These are phyloP conservation scores for Pisolithus tinctorius DNA, from an alignment of 768 basidiomycete species.

Conservation along the genomic window DNA sequence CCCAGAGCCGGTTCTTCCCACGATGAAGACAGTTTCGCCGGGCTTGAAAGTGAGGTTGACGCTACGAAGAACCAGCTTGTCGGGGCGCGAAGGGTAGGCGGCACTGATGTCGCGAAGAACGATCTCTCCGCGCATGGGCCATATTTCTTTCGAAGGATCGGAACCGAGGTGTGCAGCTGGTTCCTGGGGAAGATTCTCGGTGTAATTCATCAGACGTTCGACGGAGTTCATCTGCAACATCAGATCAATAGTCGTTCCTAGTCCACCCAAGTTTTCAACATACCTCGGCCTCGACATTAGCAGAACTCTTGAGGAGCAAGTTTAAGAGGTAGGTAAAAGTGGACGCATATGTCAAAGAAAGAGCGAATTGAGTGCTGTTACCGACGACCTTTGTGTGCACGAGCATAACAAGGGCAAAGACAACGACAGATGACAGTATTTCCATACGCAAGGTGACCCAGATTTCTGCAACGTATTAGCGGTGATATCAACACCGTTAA, in stretches of 20 bases:
- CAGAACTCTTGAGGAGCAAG: conserved; percentile 20
- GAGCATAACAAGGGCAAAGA: conserved; percentile 20
- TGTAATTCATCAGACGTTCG: conserved; percentile 23
- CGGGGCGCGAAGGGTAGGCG: conserved; percentile 66
- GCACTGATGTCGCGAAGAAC: conserved; percentile 55
- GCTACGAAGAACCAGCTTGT: conserved; percentile 49
- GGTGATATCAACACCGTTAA: background rate
- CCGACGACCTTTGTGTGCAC: conserved; percentile 21
- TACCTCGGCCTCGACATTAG: conserved; percentile 23
- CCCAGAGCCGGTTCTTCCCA: conserved; percentile 71
- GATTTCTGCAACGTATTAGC: conserved; percentile 16
- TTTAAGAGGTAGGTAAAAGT: conserved; percentile 22
- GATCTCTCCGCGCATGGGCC: conserved; percentile 51
- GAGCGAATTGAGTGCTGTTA: conserved; percentile 16
- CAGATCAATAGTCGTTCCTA: background rate
- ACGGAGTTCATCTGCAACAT: conserved; percentile 21
- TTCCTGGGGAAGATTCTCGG: conserved; percentile 17
- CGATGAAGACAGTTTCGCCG: conserved; percentile 69
- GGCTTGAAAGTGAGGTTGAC: conserved; percentile 62
- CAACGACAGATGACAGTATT: conserved; percentile 19
- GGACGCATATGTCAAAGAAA: conserved; percentile 24
- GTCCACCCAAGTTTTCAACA: background rate
- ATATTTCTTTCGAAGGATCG: conserved; percentile 15
- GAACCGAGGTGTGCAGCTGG: conserved; percentile 14
- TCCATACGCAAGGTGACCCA: conserved; percentile 28